Percentiles rank a stretch among this genome's conserved stretches.
Conservation (phyloP, 2,329 filamentous ascomycete species). For the Penicillium vulpinum region DNA sequence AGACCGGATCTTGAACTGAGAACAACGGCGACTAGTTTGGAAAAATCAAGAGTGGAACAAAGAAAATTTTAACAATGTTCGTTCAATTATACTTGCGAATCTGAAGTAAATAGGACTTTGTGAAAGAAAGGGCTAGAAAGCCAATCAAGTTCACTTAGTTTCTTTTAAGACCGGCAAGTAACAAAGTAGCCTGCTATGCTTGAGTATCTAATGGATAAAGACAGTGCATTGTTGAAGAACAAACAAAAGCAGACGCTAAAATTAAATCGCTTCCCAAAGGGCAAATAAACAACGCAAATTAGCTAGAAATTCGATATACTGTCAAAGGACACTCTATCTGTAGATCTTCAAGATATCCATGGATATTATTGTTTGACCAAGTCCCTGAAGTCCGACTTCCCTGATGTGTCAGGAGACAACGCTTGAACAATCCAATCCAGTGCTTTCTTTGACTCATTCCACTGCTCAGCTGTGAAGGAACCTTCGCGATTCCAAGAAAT, state of each 20-base stretch:
- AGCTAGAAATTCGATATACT: not conserved
- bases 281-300: not conserved
- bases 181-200: not conserved
- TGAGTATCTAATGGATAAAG: not conserved
- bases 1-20: not conserved
- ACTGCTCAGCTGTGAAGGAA: not conserved
- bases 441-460: not conserved
- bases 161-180: too few relatives aligned
- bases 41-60: not conserved
- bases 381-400: not conserved
- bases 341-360: not conserved
- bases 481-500: not conserved
- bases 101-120: not conserved
- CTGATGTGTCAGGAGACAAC: too few relatives aligned
- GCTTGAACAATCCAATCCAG: not conserved
- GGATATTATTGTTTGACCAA: not conserved
- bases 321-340: not conserved
- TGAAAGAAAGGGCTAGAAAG: not conserved
- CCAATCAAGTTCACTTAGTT: not conserved
- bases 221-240: not conserved
- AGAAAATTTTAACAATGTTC: not conserved
- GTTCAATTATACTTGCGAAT: not conserved
- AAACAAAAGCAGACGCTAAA: not conserved
- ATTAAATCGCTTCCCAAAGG: not conserved
- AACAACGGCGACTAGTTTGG: not conserved